Evolutionary conservation across 2,329 filamentous ascomycete species (phyloP), one percentile per base, ranked within the genome.

Genomic region (Plenodomus lindquistii): DNA sequence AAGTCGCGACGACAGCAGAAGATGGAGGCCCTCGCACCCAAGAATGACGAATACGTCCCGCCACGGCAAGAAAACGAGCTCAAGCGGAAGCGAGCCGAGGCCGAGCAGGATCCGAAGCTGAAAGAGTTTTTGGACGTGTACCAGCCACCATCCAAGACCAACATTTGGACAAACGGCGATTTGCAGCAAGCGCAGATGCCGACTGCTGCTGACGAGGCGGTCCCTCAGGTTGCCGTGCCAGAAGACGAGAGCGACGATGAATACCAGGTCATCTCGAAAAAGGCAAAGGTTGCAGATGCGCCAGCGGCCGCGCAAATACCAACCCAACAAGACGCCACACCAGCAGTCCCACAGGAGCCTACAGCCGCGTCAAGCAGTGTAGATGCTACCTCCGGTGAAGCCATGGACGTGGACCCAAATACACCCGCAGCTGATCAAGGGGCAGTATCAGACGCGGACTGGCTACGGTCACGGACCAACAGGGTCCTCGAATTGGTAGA

Each of bases 381-480:
- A 37, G 11, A 22, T 31, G 10, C 44, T 39, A 22, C 52, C 48
- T 63, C 59, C 46, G 67, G 29, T 10, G 50, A 62, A 11, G 48
- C 37, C 8, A 55, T 59, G 48, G 50, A 63, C 37, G 55, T 57
- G 27, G 40, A 50, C 4, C 45, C 54, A 11, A 52, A 51, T 17
- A 47, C 41, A 27, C 39, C 55, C 36, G 41, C 59, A 18, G 64
- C 66, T 40, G 63, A 69, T 19, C 66, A 66, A 27, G 70, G 71
- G 38, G 76, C 77, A 42, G 79, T 85, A 2, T 86, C 87, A 18
- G 91, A 97, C 73, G 85, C 87, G 52, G 92, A 97, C 72, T 99
- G 94, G 94, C 79, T 97, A 60, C 85, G 93, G 48, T 93, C 89
- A 54, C 85, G 89, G 60, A 97, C 92, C 13, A 97, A 87, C 73